phyloP scores from a whole-genome alignment of 176 grass and related monocot species.

The Saccharum officinarum region DNA sequence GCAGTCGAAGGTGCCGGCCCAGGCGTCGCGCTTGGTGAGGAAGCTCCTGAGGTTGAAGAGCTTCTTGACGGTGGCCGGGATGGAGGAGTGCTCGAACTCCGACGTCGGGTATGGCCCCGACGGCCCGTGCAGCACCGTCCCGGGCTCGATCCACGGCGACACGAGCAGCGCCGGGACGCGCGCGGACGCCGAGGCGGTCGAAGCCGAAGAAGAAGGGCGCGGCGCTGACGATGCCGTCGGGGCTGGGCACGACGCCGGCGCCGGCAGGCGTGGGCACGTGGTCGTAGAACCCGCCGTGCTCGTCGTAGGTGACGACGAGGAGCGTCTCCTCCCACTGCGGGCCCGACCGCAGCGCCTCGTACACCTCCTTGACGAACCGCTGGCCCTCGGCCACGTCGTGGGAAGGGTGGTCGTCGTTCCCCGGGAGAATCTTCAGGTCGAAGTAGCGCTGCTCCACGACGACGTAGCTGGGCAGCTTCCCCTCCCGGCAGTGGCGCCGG shows the following conservation, averaged over 20 bases:
- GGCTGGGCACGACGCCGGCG: conserved; percentile 56
- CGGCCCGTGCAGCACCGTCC: conserved; percentile 62
- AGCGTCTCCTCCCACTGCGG: conserved; percentile 77
- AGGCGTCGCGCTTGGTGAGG: conserved; percentile 75
- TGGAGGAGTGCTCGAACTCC: conserved; percentile 84
- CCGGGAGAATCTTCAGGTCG: conserved; percentile 60
- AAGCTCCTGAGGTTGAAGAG: conserved; percentile 79
- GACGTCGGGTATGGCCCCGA: conserved; percentile 52
- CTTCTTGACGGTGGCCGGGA: conserved; percentile 79
- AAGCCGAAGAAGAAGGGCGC: conserved; percentile 70
- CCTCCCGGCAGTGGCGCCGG: conserved; percentile 65
- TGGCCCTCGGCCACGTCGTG: conserved; percentile 75
- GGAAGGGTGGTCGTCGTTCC: conserved; percentile 85
- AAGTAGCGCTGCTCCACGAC: conserved; percentile 90
- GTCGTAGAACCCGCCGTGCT: conserved; percentile 89
- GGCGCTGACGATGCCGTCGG: conserved; percentile 51
- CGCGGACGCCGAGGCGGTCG: conserved; percentile 75
- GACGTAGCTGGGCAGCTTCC: conserved; percentile 84
- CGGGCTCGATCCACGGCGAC: conserved; percentile 77
- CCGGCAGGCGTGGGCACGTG: conserved; percentile 63
- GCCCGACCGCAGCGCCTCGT: conserved; percentile 60
- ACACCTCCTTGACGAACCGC: conserved; percentile 74
- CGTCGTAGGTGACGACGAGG: conserved; percentile 79
- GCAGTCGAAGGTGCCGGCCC: conserved; percentile 77
- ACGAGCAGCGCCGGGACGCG: conserved; percentile 73